phyloP scores from a whole-genome alignment of 1,284 basidiomycete genomes.

The Fomitopsis palustris region DNA sequence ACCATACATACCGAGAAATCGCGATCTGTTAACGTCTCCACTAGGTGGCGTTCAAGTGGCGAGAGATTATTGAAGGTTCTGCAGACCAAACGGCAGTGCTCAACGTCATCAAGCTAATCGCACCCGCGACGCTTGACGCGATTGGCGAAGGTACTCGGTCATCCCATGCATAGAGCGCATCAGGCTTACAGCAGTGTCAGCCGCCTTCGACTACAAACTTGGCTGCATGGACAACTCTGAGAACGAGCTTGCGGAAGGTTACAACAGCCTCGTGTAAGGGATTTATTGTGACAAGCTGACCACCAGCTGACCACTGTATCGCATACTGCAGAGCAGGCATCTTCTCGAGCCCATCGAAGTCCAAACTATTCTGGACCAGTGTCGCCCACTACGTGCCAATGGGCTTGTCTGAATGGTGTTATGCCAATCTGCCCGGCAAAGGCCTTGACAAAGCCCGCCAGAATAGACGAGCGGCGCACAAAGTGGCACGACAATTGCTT shows the following conservation, averaged over 20 bases:
- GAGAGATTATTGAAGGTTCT: slow-evolving; percentile 31
- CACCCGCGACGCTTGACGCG: slow-evolving; percentile 29
- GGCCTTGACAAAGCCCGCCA: slow-evolving; percentile 34
- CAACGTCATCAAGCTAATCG: slow-evolving; percentile 33
- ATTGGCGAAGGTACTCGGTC: slow-evolving; percentile 34
- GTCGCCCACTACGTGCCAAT: slow-evolving; percentile 24
- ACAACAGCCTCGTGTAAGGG: slow-evolving; percentile 30
- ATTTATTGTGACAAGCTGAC: neutral
- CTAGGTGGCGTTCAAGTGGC: slow-evolving; percentile 44
- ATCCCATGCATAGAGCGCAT: slow-evolving; percentile 11
- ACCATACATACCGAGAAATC: slow-evolving; percentile 2
- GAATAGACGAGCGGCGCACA: slow-evolving; percentile 34
- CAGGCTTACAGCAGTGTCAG: slow-evolving; percentile 11
- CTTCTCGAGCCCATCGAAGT: slow-evolving; percentile 19
- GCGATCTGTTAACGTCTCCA: neutral
- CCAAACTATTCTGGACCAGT: slow-evolving; percentile 22
- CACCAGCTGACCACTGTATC: neutral
- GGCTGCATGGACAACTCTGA: slow-evolving; percentile 24
- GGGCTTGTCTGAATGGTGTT: slow-evolving; percentile 33
- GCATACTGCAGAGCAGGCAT: slow-evolving; percentile 12
- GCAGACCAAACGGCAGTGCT: slow-evolving; percentile 31
- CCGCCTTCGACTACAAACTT: slow-evolving; percentile 34
- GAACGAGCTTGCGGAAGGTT: slow-evolving; percentile 26
- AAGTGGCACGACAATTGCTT: slow-evolving; percentile 40
- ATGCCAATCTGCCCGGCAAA: slow-evolving; percentile 32